These are phyloP conservation scores for Vicia faba DNA, from an alignment of 306 rosid genomes.

Conservation along the genomic window DNA sequence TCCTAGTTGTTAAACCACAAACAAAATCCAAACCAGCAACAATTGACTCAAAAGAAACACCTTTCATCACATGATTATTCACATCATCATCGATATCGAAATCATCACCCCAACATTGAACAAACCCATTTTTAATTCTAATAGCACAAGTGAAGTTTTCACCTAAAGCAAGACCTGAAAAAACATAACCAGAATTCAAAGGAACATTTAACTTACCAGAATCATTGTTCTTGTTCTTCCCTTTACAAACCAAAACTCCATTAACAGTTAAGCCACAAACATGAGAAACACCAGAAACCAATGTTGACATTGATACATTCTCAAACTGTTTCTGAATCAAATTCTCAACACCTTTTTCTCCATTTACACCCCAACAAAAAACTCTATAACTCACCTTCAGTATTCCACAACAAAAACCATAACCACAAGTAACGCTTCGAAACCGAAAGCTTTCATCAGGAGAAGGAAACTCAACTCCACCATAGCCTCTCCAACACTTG, in stretches of 20 bases:
- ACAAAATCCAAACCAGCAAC: conserved; percentile 57
- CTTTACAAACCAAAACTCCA: conserved; percentile 46
- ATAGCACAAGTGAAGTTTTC: conserved; percentile 46
- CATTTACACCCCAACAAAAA: conserved; percentile 50
- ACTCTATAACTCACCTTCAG: conserved; percentile 29
- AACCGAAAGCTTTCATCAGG: conserved; percentile 36
- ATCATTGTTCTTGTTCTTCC: conserved; percentile 27
- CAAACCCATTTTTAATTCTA: conserved; percentile 36
- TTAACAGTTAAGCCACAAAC: conserved; percentile 50
- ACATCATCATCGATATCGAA: not conserved
- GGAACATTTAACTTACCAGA: conserved; percentile 43
- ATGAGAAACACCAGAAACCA: conserved; percentile 52
- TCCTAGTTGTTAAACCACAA: conserved; percentile 48
- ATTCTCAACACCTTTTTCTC: not conserved
- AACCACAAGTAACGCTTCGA: conserved; percentile 40
- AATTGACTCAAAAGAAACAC: conserved; percentile 52
- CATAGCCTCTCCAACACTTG: conserved; percentile 51
- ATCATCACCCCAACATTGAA: conserved; percentile 43
- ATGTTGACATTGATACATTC: conserved; percentile 42
- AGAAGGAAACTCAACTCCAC: conserved; percentile 17
- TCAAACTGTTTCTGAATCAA: conserved; percentile 40
- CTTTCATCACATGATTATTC: not conserved
- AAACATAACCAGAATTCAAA: conserved; percentile 30
- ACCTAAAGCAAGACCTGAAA: conserved; percentile 49
- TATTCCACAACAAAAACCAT: conserved; percentile 50